Evolutionary conservation across 1,284 basidiomycete species (phyloP).

Genomic region (Rhodotorula glutinis): DNA sequence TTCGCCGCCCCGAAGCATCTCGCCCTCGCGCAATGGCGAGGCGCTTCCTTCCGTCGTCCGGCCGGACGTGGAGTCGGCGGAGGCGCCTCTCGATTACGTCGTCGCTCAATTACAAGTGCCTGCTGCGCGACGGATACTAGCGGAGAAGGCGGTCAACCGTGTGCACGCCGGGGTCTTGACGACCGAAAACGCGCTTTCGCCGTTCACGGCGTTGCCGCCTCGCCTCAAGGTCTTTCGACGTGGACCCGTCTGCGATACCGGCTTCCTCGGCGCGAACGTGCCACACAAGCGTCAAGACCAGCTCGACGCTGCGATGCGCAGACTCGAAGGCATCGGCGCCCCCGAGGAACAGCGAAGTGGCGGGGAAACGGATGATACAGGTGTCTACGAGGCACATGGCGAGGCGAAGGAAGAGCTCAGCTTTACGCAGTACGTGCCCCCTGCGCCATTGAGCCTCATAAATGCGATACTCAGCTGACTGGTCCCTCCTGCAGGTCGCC

Average conservation of each 20-base stretch:
- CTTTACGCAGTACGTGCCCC: slow-evolving; percentile 12
- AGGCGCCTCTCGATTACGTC: not conserved
- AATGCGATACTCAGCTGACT: no score
- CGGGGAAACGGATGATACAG: slow-evolving; percentile 25
- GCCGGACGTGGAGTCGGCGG: no score
- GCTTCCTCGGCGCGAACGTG: slow-evolving; percentile 15
- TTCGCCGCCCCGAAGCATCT: no score
- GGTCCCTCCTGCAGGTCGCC: no score
- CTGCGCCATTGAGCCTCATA: no score
- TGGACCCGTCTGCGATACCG: slow-evolving; percentile 3
- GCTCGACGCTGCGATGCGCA: slow-evolving; percentile 29
- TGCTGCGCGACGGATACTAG: not conserved
- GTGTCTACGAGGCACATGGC: slow-evolving; percentile 27
- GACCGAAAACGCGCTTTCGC: slow-evolving; percentile 14
- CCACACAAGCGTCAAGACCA: slow-evolving; percentile 27
- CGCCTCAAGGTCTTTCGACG: slow-evolving; percentile 15
- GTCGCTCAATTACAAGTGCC: no score
- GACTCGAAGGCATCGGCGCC: slow-evolving; percentile 26
- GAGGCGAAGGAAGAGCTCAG: slow-evolving; percentile 15
- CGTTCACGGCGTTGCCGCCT: slow-evolving; percentile 37
- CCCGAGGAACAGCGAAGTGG: slow-evolving; percentile 22
- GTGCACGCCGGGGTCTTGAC: not conserved
- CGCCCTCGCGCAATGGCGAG: no score
- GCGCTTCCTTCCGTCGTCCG: no score
- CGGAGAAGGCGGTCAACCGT: slow-evolving; percentile 16